phyloP scores from a whole-genome alignment of 176 grass and related monocot genomes.

The Hordeum marinum region DNA sequence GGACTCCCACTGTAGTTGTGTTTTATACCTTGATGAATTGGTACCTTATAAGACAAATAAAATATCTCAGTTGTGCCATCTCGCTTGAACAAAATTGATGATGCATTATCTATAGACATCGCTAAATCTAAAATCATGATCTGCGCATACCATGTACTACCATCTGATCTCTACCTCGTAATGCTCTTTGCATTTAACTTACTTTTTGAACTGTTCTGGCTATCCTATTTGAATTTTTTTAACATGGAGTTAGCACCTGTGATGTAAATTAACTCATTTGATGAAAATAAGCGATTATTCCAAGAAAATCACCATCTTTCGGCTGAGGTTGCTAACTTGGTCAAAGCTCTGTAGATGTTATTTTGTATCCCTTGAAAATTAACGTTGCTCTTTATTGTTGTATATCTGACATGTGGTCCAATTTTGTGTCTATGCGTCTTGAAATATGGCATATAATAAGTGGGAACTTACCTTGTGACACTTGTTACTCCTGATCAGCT shows the following conservation, averaged over 20 bases:
- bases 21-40: background rate
- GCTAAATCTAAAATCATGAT: constrained; percentile 24
- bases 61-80: background rate
- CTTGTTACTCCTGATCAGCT: background rate
- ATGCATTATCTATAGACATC: constrained; percentile 8
- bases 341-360: too few relatives aligned
- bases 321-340: background rate
- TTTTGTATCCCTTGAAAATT: background rate
- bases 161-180: constrained; percentile 19
- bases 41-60: background rate
- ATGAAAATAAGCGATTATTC: constrained; percentile 22
- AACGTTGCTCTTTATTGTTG: background rate
- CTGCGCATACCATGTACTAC: constrained; percentile 15
- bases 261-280: background rate
- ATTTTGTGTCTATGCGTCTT: background rate
- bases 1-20: background rate
- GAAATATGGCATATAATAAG: constrained; percentile 18
- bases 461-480: constrained; percentile 4
- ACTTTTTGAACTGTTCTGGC: background rate
- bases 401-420: constrained; percentile 8
- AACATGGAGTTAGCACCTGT: background rate
- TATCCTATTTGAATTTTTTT: too few relatives aligned
- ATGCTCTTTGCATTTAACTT: background rate
- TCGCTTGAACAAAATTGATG: constrained; percentile 14
- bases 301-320: constrained; percentile 19